A percentile compares a stretch with the other conserved stretches of the same genome.
These are phyloP conservation scores for Cladorrhinum sp. DNA, from an alignment of 2,329 filamentous ascomycete species.

Conservation along the genomic window DNA sequence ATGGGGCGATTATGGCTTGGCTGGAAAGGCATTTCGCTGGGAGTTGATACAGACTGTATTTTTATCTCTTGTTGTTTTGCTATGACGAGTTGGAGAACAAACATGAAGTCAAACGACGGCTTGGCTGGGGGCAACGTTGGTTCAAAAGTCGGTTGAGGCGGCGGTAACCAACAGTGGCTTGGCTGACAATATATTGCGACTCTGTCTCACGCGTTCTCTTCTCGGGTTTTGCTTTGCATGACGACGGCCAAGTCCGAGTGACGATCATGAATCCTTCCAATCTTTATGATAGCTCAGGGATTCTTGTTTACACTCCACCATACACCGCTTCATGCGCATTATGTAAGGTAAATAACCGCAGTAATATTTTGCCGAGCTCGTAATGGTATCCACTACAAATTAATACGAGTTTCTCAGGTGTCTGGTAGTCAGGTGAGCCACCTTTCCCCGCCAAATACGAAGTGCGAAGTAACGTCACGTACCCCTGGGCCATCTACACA, in stretches of 20 bases:
- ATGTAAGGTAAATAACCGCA: neutral
- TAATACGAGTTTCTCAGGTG: neutral
- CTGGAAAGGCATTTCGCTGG: neutral
- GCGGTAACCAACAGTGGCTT: too few species aligned
- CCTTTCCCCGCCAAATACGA: neutral
- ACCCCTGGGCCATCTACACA: too few species aligned
- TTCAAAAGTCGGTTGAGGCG: too few species aligned
- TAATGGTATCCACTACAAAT: neutral
- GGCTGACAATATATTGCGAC: neutral
- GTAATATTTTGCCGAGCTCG: neutral
- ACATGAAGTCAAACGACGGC: too few species aligned
- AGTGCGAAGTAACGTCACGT: neutral
- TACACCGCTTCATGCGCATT: neutral
- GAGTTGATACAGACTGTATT: neutral
- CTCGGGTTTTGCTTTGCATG: neutral
- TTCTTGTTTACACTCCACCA: neutral
- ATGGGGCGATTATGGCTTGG: slow-evolving; percentile 13
- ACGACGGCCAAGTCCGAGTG: neutral
- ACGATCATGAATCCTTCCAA: neutral
- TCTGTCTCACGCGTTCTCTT: neutral
- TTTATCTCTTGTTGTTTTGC: too few species aligned
- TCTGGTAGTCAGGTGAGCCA: slow-evolving; percentile 2
- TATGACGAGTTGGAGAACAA: too few species aligned
- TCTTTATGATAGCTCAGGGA: too few species aligned
- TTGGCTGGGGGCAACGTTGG: too few species aligned